Evolutionary conservation across 768 basidiomycete species (phyloP), one percentile per base, ranked within the genome.

Genomic region (Rhodotorula graminis): DNA sequence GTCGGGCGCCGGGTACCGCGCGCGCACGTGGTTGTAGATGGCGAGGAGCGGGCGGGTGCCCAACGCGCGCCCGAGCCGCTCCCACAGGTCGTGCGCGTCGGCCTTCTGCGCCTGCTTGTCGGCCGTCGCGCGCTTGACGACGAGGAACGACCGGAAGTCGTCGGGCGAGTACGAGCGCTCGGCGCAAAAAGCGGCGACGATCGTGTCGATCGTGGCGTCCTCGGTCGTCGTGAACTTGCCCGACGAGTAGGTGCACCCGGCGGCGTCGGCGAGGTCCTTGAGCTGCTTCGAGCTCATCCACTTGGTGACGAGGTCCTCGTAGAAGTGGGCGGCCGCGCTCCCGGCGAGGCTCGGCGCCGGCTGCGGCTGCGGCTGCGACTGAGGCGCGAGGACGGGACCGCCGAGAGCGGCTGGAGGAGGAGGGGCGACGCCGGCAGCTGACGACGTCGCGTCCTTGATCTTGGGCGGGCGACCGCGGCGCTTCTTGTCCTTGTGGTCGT

Each of bases 221-320:
- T 77, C 77, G 40, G 53, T 29, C n/a, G 29, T 47, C 1, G 64
- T 53, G 65, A 72, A 77, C 47, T 73, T 71, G 60, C 77, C 77
- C 19, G 56, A 47, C 31, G 65, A 60, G 64, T 70, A 70, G 31
- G 62, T 77, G 64, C 12, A 72, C 71, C 73, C 44, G 64, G 40
- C 44, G 74, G 59, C 15, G n/a, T 73, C 71, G 18, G 70, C 52
- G 3, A 74, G 27, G 19, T 61, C 52, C 42, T 68, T 70, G 21
- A 75, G 33, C 52, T 73, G 66, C 50, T 70, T 69, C 9, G 71
- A 44, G 23, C 56, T 60, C 14, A 69, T 42, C 75, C 75, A 76
- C 47, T 69, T 72, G 40, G 29, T 63, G 16, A 27, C 69, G 72
- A 57, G 75, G 49, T 62, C 47, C 49, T 42, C 25, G 19, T 59